Conservation (phyloP, 768 basidiomycete species). For the Leucogyrophana mollusca region DNA sequence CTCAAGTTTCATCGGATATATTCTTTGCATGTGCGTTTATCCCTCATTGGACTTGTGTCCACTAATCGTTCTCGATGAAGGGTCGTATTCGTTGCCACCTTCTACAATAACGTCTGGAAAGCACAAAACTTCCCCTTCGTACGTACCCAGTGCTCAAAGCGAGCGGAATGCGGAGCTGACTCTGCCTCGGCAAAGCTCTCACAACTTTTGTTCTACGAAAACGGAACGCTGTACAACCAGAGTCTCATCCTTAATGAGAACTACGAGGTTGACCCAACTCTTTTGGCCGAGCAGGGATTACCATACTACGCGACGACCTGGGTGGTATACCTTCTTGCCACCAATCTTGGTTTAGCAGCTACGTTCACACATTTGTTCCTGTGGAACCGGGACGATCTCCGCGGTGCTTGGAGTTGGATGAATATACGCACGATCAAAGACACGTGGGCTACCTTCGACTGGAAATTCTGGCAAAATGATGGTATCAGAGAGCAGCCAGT, state of each 20-base stretch:
- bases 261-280: slow-evolving; percentile 47
- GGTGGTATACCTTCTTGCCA: slow-evolving; percentile 17
- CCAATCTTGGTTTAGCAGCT: slow-evolving; percentile 35
- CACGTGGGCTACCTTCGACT: slow-evolving; percentile 36
- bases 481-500: slow-evolving; percentile 24
- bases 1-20: slow-evolving; percentile 47
- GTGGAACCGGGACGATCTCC: slow-evolving; percentile 53
- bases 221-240: slow-evolving; percentile 54
- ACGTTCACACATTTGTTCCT: slow-evolving; percentile 51
- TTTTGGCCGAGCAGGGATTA: slow-evolving; percentile 42
- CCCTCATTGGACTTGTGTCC: not conserved
- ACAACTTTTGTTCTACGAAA: slow-evolving; percentile 49
- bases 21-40: slow-evolving; percentile 47
- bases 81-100: slow-evolving; percentile 34
- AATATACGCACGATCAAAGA: slow-evolving; percentile 23
- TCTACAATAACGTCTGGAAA: slow-evolving; percentile 53
- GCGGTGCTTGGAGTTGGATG: slow-evolving; percentile 46
- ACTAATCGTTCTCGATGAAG: slow-evolving; percentile 20
- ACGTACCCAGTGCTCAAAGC: slow-evolving; percentile 1
- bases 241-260: slow-evolving; percentile 50
- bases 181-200: slow-evolving; percentile 32
- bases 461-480: slow-evolving; percentile 33
- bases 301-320: slow-evolving; percentile 28
- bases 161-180: not conserved
- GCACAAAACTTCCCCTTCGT: slow-evolving; percentile 61